phyloP scores from a whole-genome alignment of 352 stramenopile species.

The Plasmopara muralis region DNA sequence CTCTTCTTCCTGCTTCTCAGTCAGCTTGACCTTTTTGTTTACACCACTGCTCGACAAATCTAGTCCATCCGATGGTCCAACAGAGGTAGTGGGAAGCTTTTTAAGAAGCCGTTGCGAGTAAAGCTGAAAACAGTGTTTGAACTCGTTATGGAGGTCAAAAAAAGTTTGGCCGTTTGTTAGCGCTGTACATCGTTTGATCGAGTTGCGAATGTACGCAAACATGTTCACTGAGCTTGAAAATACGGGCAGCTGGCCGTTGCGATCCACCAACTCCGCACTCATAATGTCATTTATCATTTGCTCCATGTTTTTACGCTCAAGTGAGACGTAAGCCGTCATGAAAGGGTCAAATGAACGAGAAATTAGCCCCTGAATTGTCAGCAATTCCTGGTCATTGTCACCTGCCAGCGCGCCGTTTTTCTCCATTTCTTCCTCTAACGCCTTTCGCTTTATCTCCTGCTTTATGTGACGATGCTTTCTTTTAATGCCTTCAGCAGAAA shows the following conservation, averaged over 20 bases:
- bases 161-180: conserved; percentile 97
- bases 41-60: conserved; percentile 20
- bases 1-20: conserved; percentile 90
- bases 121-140: conserved; percentile 72
- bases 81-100: conserved; percentile 50
- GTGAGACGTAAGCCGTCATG: conserved; percentile 95
- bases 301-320: conserved; percentile 96
- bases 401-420: conserved; percentile 43
- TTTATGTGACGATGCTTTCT: conserved; percentile 72
- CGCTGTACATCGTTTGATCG: conserved; percentile 94
- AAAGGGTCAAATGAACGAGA: conserved; percentile 95
- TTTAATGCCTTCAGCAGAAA: conserved; percentile 70
- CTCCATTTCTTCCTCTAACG: conserved; percentile 54
- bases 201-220: conserved; percentile 99
- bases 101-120: conserved; percentile 73
- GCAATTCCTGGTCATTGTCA: conserved; percentile 40
- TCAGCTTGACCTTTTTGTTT: conserved; percentile 51
- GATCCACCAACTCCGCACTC: conserved; percentile 91
- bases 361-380: conserved; percentile 76
- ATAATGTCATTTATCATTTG: conserved; percentile 88
- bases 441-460: conserved; percentile 55
- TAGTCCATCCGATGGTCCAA: conserved; percentile 11
- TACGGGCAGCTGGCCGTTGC: conserved; percentile 91
- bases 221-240: conserved; percentile 97
- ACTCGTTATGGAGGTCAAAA: conserved; percentile 94